Conservation (phyloP, 2,329 filamentous ascomycete genomes). For the Aspergillus unguis region DNA sequence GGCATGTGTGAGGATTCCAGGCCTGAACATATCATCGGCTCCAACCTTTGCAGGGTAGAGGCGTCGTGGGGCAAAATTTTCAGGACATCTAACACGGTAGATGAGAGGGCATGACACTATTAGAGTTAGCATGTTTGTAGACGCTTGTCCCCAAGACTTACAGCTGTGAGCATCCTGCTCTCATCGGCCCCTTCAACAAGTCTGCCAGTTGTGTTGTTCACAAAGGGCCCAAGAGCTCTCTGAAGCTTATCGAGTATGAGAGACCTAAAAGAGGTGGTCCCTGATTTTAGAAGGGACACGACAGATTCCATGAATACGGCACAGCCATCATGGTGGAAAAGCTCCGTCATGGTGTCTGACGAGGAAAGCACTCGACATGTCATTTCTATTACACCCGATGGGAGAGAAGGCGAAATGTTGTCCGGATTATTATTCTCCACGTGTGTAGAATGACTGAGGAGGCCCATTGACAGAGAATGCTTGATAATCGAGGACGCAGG, state of each 20-base stretch:
- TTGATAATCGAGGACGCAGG: constrained; percentile 31
- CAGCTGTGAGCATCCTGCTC: constrained; percentile 33
- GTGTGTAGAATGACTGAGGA: too few relatives aligned
- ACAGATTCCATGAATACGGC: constrained; percentile 54
- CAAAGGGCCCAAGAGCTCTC: constrained; percentile 31
- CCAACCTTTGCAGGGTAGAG: constrained; percentile 50
- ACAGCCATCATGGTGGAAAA: constrained; percentile 39
- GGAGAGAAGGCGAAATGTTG: constrained; percentile 16
- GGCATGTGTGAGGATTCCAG: constrained; percentile 52
- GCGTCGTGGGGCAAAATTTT: constrained; percentile 28
- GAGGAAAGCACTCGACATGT: constrained; percentile 52
- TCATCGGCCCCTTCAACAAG: constrained; percentile 28
- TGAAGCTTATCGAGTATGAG: constrained; percentile 61
- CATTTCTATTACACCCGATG: constrained; percentile 61
- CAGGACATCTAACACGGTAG: constrained; percentile 30
- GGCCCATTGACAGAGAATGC: constrained; percentile 33
- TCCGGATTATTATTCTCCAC: background rate
- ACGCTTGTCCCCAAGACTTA: constrained; percentile 24
- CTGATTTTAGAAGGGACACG: constrained; percentile 52
- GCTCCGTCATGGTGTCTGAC: constrained; percentile 51
- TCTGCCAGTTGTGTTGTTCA: constrained; percentile 31
- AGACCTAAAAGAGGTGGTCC: constrained; percentile 50
- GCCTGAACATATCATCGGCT: constrained; percentile 51
- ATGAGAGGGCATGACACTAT: constrained; percentile 34
- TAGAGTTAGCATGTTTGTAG: constrained; percentile 19